Evolutionary conservation across 1,284 basidiomycete species (phyloP), one percentile per base, ranked within the genome.

Genomic region (Boletus putidus): DNA sequence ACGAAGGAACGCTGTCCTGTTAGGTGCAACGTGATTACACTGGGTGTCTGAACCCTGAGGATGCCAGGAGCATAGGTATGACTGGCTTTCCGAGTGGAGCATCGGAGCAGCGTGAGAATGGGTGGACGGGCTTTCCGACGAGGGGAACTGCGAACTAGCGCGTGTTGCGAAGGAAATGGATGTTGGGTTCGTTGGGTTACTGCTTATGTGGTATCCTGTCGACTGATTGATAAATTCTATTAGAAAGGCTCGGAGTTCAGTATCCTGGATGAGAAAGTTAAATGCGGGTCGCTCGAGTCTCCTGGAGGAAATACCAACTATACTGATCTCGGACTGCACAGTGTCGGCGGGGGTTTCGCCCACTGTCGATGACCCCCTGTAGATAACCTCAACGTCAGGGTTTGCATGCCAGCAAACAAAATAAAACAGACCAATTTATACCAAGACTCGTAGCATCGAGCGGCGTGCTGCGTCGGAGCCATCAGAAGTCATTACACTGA

Each of bases 1-100:
- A 11, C 16, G 35, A 27, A 59, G 62, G 27, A 63, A 39, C 1
- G 44, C 12, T 15, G 8, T 11, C 12, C 51, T 52, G 44, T 36
- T 33, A 3, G 18, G 31, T 8, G 49, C 27, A 15, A 39, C 2
- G 4, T 54, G 20, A 10, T 18, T 4, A 23, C 62, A 65, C n/a
- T 2, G 21, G 1, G 3, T 14, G 6, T 16, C 11, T 3, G 48
- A 31, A 18, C 16, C 31, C 20, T 58, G 54, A 18, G 3, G 25
- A 25, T 23, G 18, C 55, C 53, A 57, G 15, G 43, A 36, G 46
- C 54, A 57, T 16, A 15, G 53, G 35, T 48, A 45, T 6, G 39
- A 21, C 31, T 16, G 25, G 18, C 20, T n/a, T 21, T 7, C 10
- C 3, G 25, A 23, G n/a, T 2, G 20, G 10, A 23, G 29, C 10